Base-by-base conservation (phyloP, 2,329 filamentous ascomycete genomes). In the Cladosporium sp. region DNA sequence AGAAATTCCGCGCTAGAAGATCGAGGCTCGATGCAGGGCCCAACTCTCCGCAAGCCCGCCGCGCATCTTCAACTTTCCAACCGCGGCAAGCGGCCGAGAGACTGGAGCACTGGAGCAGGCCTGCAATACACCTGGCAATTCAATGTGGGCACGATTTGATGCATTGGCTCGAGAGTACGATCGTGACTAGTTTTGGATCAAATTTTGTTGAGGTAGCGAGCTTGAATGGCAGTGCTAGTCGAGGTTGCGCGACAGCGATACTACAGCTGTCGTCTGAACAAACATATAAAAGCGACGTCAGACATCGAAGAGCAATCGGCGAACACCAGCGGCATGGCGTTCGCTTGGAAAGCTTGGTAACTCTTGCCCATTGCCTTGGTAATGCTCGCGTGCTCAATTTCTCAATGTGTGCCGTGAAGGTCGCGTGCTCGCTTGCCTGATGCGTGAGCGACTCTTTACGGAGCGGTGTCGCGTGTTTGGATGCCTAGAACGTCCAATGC, bases 311-410 rank as follows among this genome's bases (percentile, higher is more conserved):
- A 44, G 10, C 6, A 12, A 4, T 26, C 2, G 38, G 30, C 12
- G 12, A 36, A 21, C 12, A 32, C 36, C 59, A 62, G 34, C 28
- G 30, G 21, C 24, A 21, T 47, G 61, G 61, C 51, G 51, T 28
- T 57, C 61, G 49, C 61, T 57, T 64, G 24, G 24, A 26, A 64
- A 64, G 61, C 61, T 64, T 64, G 61, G 61, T 57, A 44, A 24
- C n/a, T 34, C 51, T 64, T 44, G 51, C 30, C 60, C 30, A 24
- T 30, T 30, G 18, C 11, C 47, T 24, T 26, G 30, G 34, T 7
- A 47, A 30, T 34, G 34, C 18, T 64, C 61, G 51, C 51, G 61
- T 64, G 61, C 61, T 47, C 51, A 55, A 3, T 28, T 64, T 38
- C 61, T 30, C 61, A 47, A 47, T 47, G 12, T 38, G 24, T 15